Evolutionary conservation across 176 grass and related monocot species (phyloP), one percentile per base, ranked within the genome.

Genomic region (Saccharum officinarum): DNA sequence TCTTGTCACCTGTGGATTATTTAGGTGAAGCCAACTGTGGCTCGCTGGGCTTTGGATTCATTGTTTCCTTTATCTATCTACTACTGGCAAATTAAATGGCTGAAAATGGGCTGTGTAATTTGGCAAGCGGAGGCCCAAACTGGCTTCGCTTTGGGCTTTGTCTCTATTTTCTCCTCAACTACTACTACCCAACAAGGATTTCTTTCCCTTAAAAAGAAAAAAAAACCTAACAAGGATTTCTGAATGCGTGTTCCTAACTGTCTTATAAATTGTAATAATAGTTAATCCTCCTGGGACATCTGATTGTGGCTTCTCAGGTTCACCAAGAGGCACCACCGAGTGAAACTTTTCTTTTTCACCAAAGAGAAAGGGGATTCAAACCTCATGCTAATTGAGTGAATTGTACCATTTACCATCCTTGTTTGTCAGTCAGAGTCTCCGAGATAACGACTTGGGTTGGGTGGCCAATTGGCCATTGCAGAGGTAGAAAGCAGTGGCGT

Each of bases 1-100:
- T 54, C 68, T 37, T 81, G 65, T 54, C 68, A 69, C 30, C 10
- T 25, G 64, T 81, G 44, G 45, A 49, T 81, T 52, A 52, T 76
- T 76, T 57, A 81, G 65, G 79, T 9, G 46, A 52, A 49, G 37
- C 25, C 22, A 57, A 50, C 23, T 38, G 31, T 25, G 31, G 64
- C 11, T 18, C 52, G 20, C 30, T 81, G 65, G 79, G 79, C 67
- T 70, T 71, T 71, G n/a, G n/a, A 40, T 28, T 13, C 14, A 38
- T 46, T 14, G 41, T 62, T 62, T 61, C 28, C 28, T n/a, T n/a
- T 60, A 59, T 57, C 55, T 54, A 16, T 49, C 41, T 50, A 54
- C 55, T 59, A 57, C 7, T 59, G 55, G 55, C 11, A 77, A 40
- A 40, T 81, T 10, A 10, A 23, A 60, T 60, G 22, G 20, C 10